phyloP scores from a whole-genome alignment of 2,329 filamentous ascomycete species.

The Bipolaris victoriae region DNA sequence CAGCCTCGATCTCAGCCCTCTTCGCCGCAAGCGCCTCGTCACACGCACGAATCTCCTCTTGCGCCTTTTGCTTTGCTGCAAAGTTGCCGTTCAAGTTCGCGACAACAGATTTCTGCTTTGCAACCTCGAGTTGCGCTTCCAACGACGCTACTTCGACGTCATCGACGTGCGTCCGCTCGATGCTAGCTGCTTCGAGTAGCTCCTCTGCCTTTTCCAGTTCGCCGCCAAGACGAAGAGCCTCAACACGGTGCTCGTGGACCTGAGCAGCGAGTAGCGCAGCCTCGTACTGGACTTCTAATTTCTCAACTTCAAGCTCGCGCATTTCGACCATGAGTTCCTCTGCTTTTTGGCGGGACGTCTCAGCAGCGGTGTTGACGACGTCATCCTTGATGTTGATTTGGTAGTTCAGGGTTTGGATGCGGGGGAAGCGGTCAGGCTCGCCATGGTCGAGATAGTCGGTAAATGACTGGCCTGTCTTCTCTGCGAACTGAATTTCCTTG shows the following conservation, averaged over 20 bases:
- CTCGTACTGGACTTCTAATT: slow-evolving; percentile 21
- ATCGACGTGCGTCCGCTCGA: slow-evolving; percentile 25
- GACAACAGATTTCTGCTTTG: slow-evolving; percentile 20
- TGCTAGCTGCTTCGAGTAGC: slow-evolving; percentile 19
- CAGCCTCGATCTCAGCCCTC: slow-evolving; percentile 14
- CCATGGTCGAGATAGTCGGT: slow-evolving; percentile 18
- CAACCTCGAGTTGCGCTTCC: slow-evolving; percentile 18
- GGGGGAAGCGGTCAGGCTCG: slow-evolving; percentile 16
- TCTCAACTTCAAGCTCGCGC: slow-evolving; percentile 26
- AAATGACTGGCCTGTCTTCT: slow-evolving; percentile 29
- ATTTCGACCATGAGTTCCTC: slow-evolving; percentile 25
- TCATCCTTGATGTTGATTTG: slow-evolving; percentile 27
- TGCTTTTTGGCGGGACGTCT: slow-evolving; percentile 17
- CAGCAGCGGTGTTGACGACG: slow-evolving; percentile 16
- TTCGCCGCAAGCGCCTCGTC: slow-evolving; percentile 19
- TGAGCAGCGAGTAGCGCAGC: slow-evolving; percentile 31
- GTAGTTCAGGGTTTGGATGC: slow-evolving; percentile 27
- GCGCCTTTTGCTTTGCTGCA: slow-evolving; percentile 15
- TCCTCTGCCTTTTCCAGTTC: slow-evolving; percentile 17
- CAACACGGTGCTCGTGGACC: slow-evolving; percentile 31
- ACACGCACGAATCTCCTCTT: slow-evolving; percentile 15
- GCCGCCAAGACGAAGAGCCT: slow-evolving; percentile 21
- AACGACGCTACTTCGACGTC: slow-evolving; percentile 18
- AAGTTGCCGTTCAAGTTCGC: slow-evolving; percentile 16
- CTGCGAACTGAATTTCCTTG: slow-evolving; percentile 31